These are phyloP conservation scores for Epicoccum nigrum DNA, from an alignment of 2,329 filamentous ascomycete genomes.

Conservation along the genomic window DNA sequence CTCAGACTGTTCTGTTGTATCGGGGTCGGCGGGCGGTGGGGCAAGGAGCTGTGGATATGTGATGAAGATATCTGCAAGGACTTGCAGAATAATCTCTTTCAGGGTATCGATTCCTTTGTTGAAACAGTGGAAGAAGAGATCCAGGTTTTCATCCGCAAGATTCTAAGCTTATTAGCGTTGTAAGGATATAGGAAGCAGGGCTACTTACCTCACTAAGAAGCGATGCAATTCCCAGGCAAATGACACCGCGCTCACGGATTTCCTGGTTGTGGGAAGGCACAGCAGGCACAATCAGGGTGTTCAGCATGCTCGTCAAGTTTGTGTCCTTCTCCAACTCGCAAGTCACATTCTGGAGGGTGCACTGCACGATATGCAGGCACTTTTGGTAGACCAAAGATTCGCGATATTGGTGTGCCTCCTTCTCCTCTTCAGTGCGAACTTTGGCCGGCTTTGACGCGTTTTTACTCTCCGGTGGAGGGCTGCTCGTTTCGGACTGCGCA, in stretches of 20 bases:
- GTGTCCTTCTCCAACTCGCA: conserved; percentile 87
- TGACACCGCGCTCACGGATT: conserved; percentile 85
- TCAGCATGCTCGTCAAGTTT: conserved; percentile 95
- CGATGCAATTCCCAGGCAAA: conserved; percentile 89
- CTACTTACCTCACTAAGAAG: conserved; percentile 76
- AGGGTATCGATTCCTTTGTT: conserved; percentile 88
- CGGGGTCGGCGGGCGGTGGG: conserved; percentile 51
- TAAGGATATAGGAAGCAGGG: no score
- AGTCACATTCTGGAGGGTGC: conserved; percentile 92
- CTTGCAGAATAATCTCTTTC: conserved; percentile 88
- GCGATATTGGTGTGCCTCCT: conserved; percentile 75
- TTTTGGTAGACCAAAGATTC: conserved; percentile 99
- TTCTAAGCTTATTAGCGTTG: conserved; percentile 55
- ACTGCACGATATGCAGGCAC: conserved; percentile 95
- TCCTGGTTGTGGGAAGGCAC: conserved; percentile 92
- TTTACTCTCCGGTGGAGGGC: conserved; percentile 57
- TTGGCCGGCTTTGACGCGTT: conserved; percentile 40
- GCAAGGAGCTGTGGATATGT: conserved; percentile 83
- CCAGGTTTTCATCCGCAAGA: conserved; percentile 88
- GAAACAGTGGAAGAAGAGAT: conserved; percentile 94
- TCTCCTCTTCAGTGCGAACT: conserved; percentile 56
- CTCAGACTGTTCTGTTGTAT: conserved; percentile 51
- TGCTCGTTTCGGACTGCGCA: conserved; percentile 82
- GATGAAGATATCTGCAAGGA: conserved; percentile 90
- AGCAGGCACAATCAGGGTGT: conserved; percentile 93